phyloP scores from a whole-genome alignment of 805 yeast species.

The Teunomyces atbi region DNA sequence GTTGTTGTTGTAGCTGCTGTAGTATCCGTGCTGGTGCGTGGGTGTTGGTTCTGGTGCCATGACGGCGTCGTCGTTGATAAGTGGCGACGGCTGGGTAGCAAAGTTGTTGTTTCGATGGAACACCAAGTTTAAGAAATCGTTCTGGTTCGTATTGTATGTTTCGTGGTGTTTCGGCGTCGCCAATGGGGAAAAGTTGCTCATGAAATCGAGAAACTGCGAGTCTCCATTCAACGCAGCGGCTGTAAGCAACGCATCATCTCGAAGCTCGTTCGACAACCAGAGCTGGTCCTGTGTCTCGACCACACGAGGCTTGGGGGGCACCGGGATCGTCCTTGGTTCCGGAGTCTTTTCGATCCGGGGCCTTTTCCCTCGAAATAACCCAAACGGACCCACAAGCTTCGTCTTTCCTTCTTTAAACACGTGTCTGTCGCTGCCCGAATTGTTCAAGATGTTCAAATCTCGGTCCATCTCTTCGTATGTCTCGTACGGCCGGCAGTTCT shows the following conservation, averaged over 20 bases:
- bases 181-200: conserved; percentile 24
- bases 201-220: conserved; percentile 55
- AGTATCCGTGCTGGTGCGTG: conserved; percentile 34
- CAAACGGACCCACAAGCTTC: conserved; percentile 72
- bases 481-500: conserved; percentile 47
- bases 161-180: background rate
- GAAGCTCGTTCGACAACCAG: conserved; percentile 68
- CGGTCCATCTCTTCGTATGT: conserved; percentile 83
- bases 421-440: conserved; percentile 31
- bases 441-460: conserved; percentile 58
- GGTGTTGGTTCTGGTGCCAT: conserved; percentile 23
- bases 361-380: conserved; percentile 55
- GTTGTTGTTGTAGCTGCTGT: conserved; percentile 38
- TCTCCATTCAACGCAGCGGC: conserved; percentile 70
- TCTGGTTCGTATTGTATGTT: conserved; percentile 28
- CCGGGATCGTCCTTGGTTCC: background rate
- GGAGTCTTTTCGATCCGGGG: background rate
- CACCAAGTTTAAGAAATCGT: conserved; percentile 50
- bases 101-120: conserved; percentile 44
- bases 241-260: conserved; percentile 70
- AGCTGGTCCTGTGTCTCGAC: conserved; percentile 45
- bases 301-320: background rate
- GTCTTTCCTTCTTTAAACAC: conserved; percentile 46
- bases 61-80: conserved; percentile 8
- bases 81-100: conserved; percentile 6